These are phyloP conservation scores for Talaromyces proteolyticus DNA, from an alignment of 495 filamentous ascomycete species.

Conservation along the genomic window DNA sequence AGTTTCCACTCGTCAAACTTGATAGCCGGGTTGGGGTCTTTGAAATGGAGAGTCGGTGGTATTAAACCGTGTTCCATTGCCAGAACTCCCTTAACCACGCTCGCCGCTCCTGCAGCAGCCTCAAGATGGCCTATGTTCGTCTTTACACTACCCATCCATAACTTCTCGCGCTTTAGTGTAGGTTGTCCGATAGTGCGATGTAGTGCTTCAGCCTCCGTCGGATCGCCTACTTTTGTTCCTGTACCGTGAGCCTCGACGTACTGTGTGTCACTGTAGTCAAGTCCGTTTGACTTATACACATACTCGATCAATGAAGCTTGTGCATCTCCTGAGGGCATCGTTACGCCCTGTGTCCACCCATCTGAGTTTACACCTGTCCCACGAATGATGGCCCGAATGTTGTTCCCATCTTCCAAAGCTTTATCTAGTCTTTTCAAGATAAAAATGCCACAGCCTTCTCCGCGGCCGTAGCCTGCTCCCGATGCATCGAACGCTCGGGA, in stretches of 20 bases:
- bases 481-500: slow-evolving; percentile 55
- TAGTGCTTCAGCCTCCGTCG: slow-evolving; percentile 37
- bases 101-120: slow-evolving; percentile 23
- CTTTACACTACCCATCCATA: slow-evolving; percentile 15
- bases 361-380: slow-evolving; percentile 24
- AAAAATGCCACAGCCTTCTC: slow-evolving; percentile 38
- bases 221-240: slow-evolving; percentile 24
- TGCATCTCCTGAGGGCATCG: slow-evolving; percentile 14
- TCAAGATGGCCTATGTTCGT: slow-evolving; percentile 33
- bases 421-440: slow-evolving; percentile 23
- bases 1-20: background rate
- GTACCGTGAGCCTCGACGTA: slow-evolving; percentile 20
- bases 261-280: slow-evolving; percentile 9
- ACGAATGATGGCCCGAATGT: slow-evolving; percentile 33
- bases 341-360: slow-evolving; percentile 18
- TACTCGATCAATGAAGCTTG: slow-evolving; percentile 28
- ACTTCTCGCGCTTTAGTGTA: slow-evolving; percentile 13
- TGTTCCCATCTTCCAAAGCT: slow-evolving; percentile 24
- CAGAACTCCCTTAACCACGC: slow-evolving; percentile 27
- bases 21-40: slow-evolving; percentile 18
- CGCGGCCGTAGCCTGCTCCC: slow-evolving; percentile 62
- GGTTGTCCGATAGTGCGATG: slow-evolving; percentile 28
- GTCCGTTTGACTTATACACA: slow-evolving; percentile 18
- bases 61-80: slow-evolving; percentile 24
- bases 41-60: slow-evolving; percentile 27